Conservation (phyloP, 2,329 filamentous ascomycete species). For the Botrytis aclada region DNA sequence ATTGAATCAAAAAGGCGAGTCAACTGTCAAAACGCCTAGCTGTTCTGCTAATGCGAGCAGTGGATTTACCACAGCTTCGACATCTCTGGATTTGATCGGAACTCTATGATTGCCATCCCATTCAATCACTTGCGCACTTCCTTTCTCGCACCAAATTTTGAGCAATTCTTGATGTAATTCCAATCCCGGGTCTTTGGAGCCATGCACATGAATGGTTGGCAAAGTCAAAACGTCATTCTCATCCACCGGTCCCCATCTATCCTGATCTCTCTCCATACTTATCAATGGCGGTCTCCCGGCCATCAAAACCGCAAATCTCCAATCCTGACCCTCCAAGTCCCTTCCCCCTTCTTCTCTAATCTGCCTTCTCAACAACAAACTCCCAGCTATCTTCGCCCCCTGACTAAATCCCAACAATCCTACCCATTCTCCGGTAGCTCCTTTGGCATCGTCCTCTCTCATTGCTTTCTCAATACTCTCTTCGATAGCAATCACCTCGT, state of each 20-base stretch:
- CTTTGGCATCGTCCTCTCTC: constrained; percentile 48
- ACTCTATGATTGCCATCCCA: constrained; percentile 73
- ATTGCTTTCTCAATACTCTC: constrained; percentile 46
- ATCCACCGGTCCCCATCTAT: constrained; percentile 39
- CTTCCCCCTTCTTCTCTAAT: constrained; percentile 21
- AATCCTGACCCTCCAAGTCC: constrained; percentile 35
- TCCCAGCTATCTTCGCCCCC: constrained; percentile 60
- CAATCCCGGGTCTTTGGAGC: constrained; percentile 57
- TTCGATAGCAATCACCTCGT: constrained; percentile 46
- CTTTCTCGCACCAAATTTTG: constrained; percentile 56
- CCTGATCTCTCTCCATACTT: constrained; percentile 40
- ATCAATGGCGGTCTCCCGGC: constrained; percentile 60
- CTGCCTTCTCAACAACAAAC: constrained; percentile 60
- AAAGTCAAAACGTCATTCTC: constrained; percentile 45
- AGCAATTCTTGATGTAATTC: constrained; percentile 55
- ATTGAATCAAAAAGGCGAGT: not conserved
- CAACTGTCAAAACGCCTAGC: constrained; percentile 13
- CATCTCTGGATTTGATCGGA: constrained; percentile 65
- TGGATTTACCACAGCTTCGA: constrained; percentile 52
- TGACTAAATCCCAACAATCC: constrained; percentile 65
- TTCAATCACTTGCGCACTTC: constrained; percentile 57
- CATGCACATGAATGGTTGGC: constrained; percentile 68
- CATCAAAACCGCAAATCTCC: constrained; percentile 59
- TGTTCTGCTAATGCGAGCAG: constrained; percentile 37
- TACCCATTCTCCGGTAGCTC: constrained; percentile 53